Conservation (phyloP, 257 asterid species). For the Solanum pimpinellifolium region DNA sequence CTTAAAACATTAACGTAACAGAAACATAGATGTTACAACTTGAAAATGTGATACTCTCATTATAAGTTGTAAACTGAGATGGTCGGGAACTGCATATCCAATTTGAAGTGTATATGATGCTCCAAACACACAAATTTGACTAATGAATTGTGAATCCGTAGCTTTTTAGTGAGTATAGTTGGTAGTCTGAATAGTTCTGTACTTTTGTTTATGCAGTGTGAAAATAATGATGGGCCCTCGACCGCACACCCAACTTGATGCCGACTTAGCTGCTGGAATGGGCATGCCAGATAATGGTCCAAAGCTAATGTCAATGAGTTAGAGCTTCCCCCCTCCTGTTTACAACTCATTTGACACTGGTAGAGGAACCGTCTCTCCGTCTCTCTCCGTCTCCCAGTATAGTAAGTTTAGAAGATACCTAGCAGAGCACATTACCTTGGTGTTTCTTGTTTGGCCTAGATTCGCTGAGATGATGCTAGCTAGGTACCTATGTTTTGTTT, state of each 20-base stretch:
- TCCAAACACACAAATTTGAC: background rate
- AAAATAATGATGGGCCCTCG: conserved; percentile 78
- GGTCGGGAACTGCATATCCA: background rate
- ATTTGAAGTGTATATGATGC: background rate
- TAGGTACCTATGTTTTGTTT: background rate
- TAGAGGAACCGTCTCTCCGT: background rate
- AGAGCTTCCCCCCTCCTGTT: background rate
- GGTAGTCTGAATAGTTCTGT: background rate
- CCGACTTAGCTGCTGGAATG: conserved; percentile 93
- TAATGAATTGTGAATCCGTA: background rate
- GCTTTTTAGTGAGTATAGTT: background rate
- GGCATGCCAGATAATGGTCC: conserved; percentile 97
- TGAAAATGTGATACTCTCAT: background rate
- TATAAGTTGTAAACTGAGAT: background rate
- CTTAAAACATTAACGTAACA: background rate
- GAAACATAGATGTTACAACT: background rate
- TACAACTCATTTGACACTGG: background rate
- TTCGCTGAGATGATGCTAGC: background rate
- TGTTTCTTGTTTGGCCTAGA: background rate
- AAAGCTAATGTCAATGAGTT: conserved; percentile 53
- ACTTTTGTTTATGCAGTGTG: conserved; percentile 19
- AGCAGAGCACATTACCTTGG: background rate
- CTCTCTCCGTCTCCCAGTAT: background rate
- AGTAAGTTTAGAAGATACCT: background rate
- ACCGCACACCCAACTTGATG: conserved; percentile 86